Conservation (phyloP, 164 flowering plant genomes). For the Umbellularia californica region DNA sequence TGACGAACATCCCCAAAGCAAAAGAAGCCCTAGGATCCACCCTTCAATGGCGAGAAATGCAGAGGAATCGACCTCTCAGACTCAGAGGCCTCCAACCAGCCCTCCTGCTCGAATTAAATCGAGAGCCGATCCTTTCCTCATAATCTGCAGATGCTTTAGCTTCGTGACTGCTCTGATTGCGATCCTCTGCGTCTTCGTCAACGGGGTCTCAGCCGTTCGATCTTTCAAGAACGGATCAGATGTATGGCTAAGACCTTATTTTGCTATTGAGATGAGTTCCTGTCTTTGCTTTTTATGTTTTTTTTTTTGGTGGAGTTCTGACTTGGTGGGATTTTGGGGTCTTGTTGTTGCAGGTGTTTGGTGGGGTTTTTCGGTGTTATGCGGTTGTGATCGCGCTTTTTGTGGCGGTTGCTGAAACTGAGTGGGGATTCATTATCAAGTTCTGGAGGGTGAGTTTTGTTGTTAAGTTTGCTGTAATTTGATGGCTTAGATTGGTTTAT, state of each 20-base stretch:
- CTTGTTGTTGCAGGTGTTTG: conserved; percentile 50
- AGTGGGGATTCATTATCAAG: conserved; percentile 71
- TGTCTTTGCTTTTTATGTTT: background rate
- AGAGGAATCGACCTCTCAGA: conserved; percentile 11
- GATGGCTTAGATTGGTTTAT: background rate
- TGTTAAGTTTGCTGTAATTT: background rate
- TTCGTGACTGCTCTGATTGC: conserved; percentile 53
- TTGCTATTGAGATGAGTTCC: background rate
- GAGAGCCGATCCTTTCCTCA: conserved; percentile 52
- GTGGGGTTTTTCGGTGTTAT: conserved; percentile 92
- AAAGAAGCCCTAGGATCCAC: background rate
- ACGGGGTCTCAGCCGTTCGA: conserved; percentile 61
- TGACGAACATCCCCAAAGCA: background rate
- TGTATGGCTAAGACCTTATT: conserved; percentile 29
- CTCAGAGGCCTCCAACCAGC: background rate
- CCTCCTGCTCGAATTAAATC: conserved; percentile 23
- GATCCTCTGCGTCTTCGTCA: conserved; percentile 69
- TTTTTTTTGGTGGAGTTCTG: background rate
- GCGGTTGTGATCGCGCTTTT: conserved; percentile 67
- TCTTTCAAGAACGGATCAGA: conserved; percentile 69
- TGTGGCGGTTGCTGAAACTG: conserved; percentile 86
- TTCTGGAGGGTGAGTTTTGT: conserved; percentile 63
- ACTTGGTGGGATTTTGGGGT: background rate
- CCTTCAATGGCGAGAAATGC: conserved; percentile 12
- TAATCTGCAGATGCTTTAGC: conserved; percentile 73